These are phyloP conservation scores for Plasmopara halstedii DNA, from an alignment of 352 stramenopile species.

Conservation along the genomic window DNA sequence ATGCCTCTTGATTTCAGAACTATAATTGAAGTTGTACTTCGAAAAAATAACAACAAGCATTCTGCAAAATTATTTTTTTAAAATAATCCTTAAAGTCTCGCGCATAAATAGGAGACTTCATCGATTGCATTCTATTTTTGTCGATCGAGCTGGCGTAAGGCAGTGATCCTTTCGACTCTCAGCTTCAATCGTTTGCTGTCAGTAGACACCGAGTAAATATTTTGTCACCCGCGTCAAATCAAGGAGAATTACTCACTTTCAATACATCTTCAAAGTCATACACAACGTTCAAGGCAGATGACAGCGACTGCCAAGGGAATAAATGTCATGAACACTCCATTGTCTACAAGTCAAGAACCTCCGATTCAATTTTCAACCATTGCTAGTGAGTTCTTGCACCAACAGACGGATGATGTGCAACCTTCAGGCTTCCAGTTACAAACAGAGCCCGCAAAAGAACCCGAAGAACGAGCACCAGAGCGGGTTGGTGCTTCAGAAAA, in stretches of 20 bases:
- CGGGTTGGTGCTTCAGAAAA: slow-evolving; percentile 4
- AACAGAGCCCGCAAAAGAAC: slow-evolving; percentile 8
- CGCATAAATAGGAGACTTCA: slow-evolving; percentile 18
- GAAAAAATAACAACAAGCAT: not conserved
- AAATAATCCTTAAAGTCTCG: not conserved
- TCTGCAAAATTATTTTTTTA: not conserved
- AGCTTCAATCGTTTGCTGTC: slow-evolving; percentile 6
- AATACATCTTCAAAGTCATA: not conserved
- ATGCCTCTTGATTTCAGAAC: too few species aligned
- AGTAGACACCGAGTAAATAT: not conserved
- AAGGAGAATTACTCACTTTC: slow-evolving; percentile 7
- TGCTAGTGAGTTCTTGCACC: slow-evolving; percentile 15
- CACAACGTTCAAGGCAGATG: slow-evolving; percentile 5
- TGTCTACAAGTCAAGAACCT: slow-evolving; percentile 10
- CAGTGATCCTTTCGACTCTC: slow-evolving; percentile 15
- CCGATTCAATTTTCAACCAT: slow-evolving; percentile 9
- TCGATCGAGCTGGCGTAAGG: slow-evolving; percentile 10
- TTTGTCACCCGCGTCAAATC: slow-evolving; percentile 10
- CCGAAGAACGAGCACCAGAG: slow-evolving; percentile 16
- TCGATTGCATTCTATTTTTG: slow-evolving; percentile 19
- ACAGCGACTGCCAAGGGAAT: slow-evolving; percentile 16
- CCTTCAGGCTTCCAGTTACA: not conserved
- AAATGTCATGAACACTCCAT: slow-evolving; percentile 18
- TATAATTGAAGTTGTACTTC: too few species aligned
- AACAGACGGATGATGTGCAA: slow-evolving; percentile 7